Evolutionary conservation across 306 rosid species (phyloP).

Genomic region (Prunus mongolica): DNA sequence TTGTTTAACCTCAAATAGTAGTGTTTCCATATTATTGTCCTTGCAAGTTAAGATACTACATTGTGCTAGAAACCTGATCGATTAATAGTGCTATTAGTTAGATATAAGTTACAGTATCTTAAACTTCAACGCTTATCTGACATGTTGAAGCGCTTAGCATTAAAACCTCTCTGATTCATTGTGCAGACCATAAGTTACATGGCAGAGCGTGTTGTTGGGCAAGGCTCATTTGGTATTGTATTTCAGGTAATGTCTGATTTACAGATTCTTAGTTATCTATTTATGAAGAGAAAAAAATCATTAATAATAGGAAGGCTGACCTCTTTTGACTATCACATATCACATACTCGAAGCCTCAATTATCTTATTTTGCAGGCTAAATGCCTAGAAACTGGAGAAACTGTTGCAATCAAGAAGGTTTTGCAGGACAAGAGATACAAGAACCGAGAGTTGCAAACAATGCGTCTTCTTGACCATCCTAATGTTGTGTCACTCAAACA

Average conservation of each 20-base stretch:
- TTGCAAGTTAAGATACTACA: neutral
- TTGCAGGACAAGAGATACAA: constrained; percentile 68
- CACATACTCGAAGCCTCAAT: neutral
- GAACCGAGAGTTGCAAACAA: constrained; percentile 71
- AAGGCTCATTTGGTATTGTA: constrained; percentile 70
- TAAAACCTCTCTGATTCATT: constrained; percentile 3
- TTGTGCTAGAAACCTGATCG: neutral
- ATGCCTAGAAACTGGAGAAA: constrained; percentile 67
- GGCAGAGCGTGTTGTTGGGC: constrained; percentile 77
- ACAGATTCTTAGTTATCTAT: constrained; percentile 4
- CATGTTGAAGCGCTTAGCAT: neutral
- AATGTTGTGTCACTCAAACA: constrained; percentile 69
- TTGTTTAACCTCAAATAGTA: neutral
- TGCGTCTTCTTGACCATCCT: constrained; percentile 78
- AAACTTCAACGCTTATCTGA: neutral
- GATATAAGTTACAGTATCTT: neutral
- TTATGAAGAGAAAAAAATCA: neutral
- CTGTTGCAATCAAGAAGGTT: constrained; percentile 65
- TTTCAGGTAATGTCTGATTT: constrained; percentile 46
- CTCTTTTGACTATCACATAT: neutral
- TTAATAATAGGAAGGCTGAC: neutral
- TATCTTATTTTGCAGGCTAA: constrained; percentile 50
- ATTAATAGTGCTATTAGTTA: neutral
- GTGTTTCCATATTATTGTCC: neutral
- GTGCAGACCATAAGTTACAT: constrained; percentile 65